These are phyloP conservation scores for Musa acuminata DNA, from an alignment of 176 grass and related monocot species.

Conservation along the genomic window DNA sequence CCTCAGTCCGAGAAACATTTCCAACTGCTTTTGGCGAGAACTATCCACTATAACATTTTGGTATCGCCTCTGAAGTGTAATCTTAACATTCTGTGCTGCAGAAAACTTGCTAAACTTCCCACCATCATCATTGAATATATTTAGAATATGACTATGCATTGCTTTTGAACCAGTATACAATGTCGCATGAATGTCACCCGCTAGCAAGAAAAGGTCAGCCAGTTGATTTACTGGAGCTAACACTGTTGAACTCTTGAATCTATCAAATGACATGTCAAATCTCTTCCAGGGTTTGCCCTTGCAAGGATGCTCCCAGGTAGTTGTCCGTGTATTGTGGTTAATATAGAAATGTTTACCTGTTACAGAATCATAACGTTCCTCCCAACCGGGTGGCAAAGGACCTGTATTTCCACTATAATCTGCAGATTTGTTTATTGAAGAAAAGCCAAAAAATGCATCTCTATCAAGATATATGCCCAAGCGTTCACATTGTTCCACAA, in stretches of 20 bases:
- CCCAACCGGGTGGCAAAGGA: slow-evolving; percentile 81
- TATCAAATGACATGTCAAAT: slow-evolving; percentile 94
- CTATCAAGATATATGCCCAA: slow-evolving; percentile 67
- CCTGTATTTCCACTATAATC: slow-evolving; percentile 40
- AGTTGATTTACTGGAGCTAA: slow-evolving; percentile 80
- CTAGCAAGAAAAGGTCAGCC: slow-evolving; percentile 87
- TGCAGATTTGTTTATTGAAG: slow-evolving; percentile 40
- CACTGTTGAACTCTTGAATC: slow-evolving; percentile 86
- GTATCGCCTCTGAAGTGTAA: slow-evolving; percentile 78
- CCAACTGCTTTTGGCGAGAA: slow-evolving; percentile 94
- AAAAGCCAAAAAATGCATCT: slow-evolving; percentile 56
- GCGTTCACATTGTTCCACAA: slow-evolving; percentile 89
- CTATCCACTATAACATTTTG: slow-evolving; percentile 77
- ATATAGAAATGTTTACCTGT: slow-evolving; percentile 91
- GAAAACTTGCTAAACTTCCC: slow-evolving; percentile 87
- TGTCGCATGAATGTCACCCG: slow-evolving; percentile 99
- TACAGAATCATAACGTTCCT: slow-evolving; percentile 85
- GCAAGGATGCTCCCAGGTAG: slow-evolving; percentile 88
- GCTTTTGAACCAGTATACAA: slow-evolving; percentile 98
- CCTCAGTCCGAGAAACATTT: slow-evolving; percentile 98
- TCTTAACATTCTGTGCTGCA: slow-evolving; percentile 95
- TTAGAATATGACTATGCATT: slow-evolving; percentile 98
- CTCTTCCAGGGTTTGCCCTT: slow-evolving; percentile 86
- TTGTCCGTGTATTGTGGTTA: slow-evolving; percentile 81
- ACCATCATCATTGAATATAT: slow-evolving; percentile 92